Base-by-base conservation (phyloP, 176 grass and related monocot genomes). In the Tillandsia leiboldiana region DNA sequence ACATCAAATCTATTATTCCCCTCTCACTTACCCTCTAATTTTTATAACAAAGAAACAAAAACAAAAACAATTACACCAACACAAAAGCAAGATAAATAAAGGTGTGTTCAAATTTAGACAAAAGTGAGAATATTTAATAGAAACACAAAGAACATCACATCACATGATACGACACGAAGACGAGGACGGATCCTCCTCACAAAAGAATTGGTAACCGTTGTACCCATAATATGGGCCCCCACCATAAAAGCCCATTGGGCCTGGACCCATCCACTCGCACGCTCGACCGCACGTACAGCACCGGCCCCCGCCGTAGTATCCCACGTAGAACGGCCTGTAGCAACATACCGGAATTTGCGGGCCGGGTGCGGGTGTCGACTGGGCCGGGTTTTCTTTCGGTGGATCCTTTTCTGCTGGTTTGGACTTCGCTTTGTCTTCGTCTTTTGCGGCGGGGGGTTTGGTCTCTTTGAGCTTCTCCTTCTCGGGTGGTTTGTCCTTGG, bases 131-230 rank as follows among this genome's bases (percentile, higher is more conserved):
- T 3, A 56, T n/a, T 15, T 22, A 7, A 13, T 5, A 57, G 10
- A 1, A 26, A 8, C 20, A 70, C 7, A 18, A 78, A 11, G 8
- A 70, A 49, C 33, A 42, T 24, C 24, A 24, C 24, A 56, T 83
- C 74, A 83, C 80, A 83, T 83, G 12, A 83, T 27, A 14, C 50
- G 77, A 72, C 80, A 83, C 0, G 68, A 12, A 0, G 73, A 83
- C 0, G 74, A 12, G 0, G 73, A 48, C 23, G 75, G 26, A 57
- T 77, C 73, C 74, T 83, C 80, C 33, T 83, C 80, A 14, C 51
- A 83, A 48, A 83, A 58, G 61, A 48, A 65, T 13, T 77, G 74
- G 42, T 10, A 57, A 48, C 49, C 17, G 68, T 77, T 83, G 27
- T 63, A 77, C 12, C 22, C 61, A 9, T 59, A 63, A 51, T 68